phyloP scores from a whole-genome alignment of 2,329 filamentous ascomycete species.

The Fusarium pseudocircinatum region DNA sequence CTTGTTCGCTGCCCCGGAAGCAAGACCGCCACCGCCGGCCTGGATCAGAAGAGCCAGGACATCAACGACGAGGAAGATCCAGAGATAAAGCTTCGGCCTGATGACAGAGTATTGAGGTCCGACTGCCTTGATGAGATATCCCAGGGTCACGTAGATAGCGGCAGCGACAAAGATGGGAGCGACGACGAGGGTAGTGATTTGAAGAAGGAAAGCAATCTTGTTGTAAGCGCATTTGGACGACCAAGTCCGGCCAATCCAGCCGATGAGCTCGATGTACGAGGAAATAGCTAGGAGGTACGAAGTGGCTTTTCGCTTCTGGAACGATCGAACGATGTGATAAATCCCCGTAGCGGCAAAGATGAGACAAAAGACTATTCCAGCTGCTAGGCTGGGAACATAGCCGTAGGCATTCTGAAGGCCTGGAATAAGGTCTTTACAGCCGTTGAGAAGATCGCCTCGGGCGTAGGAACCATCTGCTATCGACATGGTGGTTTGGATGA shows the following conservation, averaged over 20 bases:
- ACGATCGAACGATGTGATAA: slow-evolving; percentile 32
- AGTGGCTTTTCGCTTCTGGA: slow-evolving; percentile 31
- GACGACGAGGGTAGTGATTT: slow-evolving; percentile 58
- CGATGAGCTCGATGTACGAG: slow-evolving; percentile 52
- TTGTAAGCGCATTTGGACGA: slow-evolving; percentile 60
- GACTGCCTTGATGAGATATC: slow-evolving; percentile 55
- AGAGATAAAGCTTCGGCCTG: slow-evolving; percentile 55
- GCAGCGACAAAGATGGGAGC: slow-evolving; percentile 62
- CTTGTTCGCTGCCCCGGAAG: slow-evolving; percentile 46
- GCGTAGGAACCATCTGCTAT: slow-evolving; percentile 26
- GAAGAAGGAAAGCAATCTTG: slow-evolving; percentile 58
- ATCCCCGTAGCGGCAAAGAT: slow-evolving; percentile 23
- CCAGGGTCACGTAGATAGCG: slow-evolving; percentile 60
- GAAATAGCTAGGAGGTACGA: slow-evolving; percentile 30
- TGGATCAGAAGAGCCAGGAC: slow-evolving; percentile 44
- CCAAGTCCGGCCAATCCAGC: slow-evolving; percentile 60
- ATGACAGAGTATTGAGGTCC: slow-evolving; percentile 56
- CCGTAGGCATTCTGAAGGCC: slow-evolving; percentile 34
- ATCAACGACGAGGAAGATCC: slow-evolving; percentile 57
- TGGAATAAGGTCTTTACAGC: slow-evolving; percentile 28
- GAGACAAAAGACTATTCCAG: slow-evolving; percentile 33
- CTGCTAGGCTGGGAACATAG: slow-evolving; percentile 32
- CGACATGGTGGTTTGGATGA: slow-evolving; percentile 5
- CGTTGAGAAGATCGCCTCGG: slow-evolving; percentile 32
- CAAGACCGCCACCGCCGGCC: slow-evolving; percentile 59